These are phyloP conservation scores for Mycotypha africana DNA, from an alignment of 371 early-diverging fungal species.

Conservation along the genomic window DNA sequence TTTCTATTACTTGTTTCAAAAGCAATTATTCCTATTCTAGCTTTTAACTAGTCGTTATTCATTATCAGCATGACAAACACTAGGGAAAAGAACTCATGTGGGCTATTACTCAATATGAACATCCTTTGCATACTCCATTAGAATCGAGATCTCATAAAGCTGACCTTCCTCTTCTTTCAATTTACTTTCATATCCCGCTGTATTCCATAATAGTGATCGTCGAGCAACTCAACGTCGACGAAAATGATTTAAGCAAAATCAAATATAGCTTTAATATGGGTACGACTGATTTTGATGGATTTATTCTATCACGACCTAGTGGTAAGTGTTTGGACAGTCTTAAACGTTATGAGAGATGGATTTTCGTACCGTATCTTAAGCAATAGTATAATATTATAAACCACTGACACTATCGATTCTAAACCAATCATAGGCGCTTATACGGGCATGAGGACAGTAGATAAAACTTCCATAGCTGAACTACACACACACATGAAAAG, in stretches of 20 bases:
- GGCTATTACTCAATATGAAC: too few relatives aligned
- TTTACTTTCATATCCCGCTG: too few relatives aligned
- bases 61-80: too few relatives aligned
- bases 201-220: conserved; percentile 33
- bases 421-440: conserved; percentile 34
- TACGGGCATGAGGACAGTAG: conserved; percentile 47
- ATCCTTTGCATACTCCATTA: too few relatives aligned
- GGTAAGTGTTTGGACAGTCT: conserved; percentile 20
- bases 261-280: conserved; percentile 12
- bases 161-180: too few relatives aligned
- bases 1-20: too few relatives aligned
- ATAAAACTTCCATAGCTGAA: conserved; percentile 38
- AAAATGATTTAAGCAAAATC: conserved; percentile 2
- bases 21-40: too few relatives aligned
- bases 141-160: too few relatives aligned
- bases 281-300: conserved; percentile 20
- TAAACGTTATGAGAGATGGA: not conserved
- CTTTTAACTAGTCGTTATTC: too few relatives aligned
- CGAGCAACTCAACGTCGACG: conserved; percentile 24
- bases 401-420: not conserved
- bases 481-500: conserved; percentile 46
- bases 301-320: conserved; percentile 33
- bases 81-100: too few relatives aligned
- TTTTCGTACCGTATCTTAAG: too few relatives aligned
- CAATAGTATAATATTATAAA: too few relatives aligned